A percentile compares a stretch with the other conserved stretches of the same genome.
Evolutionary conservation across 108 stramenopile species (phyloP).

Genomic region (Skeletonema potamos): DNA sequence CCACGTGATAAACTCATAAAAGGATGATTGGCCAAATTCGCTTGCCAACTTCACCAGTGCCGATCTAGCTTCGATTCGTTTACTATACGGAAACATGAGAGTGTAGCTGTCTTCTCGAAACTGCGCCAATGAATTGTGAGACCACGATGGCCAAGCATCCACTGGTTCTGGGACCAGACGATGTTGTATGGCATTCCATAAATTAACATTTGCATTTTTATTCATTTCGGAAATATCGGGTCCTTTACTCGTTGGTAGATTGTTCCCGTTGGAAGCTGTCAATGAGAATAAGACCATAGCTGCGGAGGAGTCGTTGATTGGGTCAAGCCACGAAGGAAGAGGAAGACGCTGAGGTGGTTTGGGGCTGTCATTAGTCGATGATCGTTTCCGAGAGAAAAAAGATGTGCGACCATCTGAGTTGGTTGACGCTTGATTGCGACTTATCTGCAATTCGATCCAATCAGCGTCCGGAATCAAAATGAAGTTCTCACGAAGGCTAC

Average conservation of each 20-base stretch:
- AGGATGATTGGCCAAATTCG: constrained; percentile 21
- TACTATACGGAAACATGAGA: constrained; percentile 17
- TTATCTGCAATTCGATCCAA: constrained; percentile 36
- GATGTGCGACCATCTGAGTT: background rate
- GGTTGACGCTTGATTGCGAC: constrained; percentile 12
- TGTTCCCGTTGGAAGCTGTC: constrained; percentile 18
- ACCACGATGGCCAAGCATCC: constrained; percentile 42
- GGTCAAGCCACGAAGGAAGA: constrained; percentile 25
- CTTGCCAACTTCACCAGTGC: constrained; percentile 27
- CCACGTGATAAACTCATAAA: constrained; percentile 41
- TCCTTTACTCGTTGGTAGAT: background rate
- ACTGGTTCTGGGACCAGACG: constrained; percentile 18
- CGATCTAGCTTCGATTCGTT: constrained; percentile 12
- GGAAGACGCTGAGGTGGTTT: constrained; percentile 35
- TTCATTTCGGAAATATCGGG: constrained; percentile 1
- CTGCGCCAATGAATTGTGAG: constrained; percentile 28
- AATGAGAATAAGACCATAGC: constrained; percentile 23
- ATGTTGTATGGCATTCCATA: constrained; percentile 20
- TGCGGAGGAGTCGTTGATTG: background rate
- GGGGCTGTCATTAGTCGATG: background rate
- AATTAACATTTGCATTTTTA: constrained; percentile 12
- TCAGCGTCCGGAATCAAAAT: constrained; percentile 32
- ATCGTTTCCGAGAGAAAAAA: background rate
- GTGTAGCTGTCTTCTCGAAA: constrained; percentile 27
- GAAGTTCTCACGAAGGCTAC: constrained; percentile 29